These are phyloP conservation scores for Aureobasidium namibiae DNA, from an alignment of 2,329 filamentous ascomycete species.

Conservation along the genomic window DNA sequence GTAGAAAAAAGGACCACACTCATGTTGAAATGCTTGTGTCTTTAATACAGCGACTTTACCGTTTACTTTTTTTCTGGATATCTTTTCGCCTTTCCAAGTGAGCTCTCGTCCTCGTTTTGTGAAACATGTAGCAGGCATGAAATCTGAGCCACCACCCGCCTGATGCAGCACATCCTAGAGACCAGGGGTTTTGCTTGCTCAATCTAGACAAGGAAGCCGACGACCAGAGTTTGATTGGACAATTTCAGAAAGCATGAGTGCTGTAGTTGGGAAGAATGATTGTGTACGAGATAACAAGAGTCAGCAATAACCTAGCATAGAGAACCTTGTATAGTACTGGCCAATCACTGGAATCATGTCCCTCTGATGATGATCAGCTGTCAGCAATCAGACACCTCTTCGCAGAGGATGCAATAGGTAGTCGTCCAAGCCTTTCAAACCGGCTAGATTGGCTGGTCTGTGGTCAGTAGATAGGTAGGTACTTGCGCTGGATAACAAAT, in stretches of 20 bases:
- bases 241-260: neutral
- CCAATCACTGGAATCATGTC: neutral
- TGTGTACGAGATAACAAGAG: neutral
- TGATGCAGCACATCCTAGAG: neutral
- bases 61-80: conserved; percentile 4
- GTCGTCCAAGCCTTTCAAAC: neutral
- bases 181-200: neutral
- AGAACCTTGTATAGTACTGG: neutral
- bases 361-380: neutral
- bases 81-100: neutral
- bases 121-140: neutral
- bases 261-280: neutral
- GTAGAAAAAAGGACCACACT: conserved; percentile 15
- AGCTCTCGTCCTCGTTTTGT: neutral
- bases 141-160: neutral
- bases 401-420: neutral
- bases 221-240: neutral
- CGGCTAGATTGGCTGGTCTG: too few species aligned
- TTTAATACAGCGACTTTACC: conserved; percentile 14
- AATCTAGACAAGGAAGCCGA: neutral
- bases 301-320: neutral
- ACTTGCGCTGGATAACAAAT: neutral
- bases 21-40: conserved; percentile 15
- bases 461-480: neutral
- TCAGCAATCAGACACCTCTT: neutral